Conservation (phyloP, 345 rosid species). For the Psidium guajava region DNA sequence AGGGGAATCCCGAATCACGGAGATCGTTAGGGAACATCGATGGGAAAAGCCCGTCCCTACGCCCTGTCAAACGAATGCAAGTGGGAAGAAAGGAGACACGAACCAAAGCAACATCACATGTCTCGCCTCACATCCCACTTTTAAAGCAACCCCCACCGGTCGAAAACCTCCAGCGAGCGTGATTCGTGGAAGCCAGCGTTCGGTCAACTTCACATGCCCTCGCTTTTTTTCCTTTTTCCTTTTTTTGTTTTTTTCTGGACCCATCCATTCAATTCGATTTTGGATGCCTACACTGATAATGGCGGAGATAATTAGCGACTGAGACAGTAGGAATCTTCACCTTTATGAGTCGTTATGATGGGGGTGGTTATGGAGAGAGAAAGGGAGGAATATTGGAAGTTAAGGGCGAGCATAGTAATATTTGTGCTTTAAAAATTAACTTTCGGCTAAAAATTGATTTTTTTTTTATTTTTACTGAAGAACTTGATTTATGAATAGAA, state of each 20-base stretch:
- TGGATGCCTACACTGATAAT: not conserved
- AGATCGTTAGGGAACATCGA: not conserved
- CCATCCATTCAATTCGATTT: not conserved
- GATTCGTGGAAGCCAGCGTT: not conserved
- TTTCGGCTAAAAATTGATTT: too few species aligned
- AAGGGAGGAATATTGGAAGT: not conserved
- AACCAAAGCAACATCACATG: not conserved
- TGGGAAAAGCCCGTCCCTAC: not conserved
- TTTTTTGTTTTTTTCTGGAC: not conserved
- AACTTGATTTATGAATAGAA: too few species aligned
- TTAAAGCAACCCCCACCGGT: not conserved
- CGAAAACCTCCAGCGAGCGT: not conserved
- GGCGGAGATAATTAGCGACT: not conserved
- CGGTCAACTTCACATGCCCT: not conserved
- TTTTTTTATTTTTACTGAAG: too few species aligned
- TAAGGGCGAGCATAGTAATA: too few species aligned
- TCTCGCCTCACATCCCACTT: not conserved
- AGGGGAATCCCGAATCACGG: not conserved
- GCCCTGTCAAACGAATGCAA: not conserved
- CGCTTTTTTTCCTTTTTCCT: too few species aligned
- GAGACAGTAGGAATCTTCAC: not conserved
- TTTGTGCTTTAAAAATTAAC: too few species aligned
- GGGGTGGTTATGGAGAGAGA: not conserved
- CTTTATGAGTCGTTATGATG: not conserved
- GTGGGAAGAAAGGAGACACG: not conserved